Evolutionary conservation across 345 rosid species (phyloP), one percentile per base, ranked within the genome.

Genomic region (Eucalyptus caleyi): DNA sequence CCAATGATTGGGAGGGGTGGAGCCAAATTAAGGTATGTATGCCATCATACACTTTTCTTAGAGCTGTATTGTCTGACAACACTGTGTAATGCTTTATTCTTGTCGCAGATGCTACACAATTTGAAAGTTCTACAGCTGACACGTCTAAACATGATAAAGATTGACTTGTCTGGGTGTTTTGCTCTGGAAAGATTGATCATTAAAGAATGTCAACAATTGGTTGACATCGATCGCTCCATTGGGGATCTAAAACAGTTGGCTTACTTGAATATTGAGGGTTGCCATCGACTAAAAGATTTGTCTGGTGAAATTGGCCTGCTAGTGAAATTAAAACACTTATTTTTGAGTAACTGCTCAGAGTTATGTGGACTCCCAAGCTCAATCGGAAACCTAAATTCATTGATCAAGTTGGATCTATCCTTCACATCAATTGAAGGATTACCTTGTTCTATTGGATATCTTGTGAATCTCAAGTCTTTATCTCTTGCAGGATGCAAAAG

Each of bases 221-320:
- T 23, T 50, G 4, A 24, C 1, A 72, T 88, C 6, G 89, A 81
- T 50, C 16, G 51, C 26, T 80, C 89, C 32, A 37, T 88, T 2
- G 50, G 67, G 9, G 56, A 69, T 1, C 9, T 88, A 24, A 88
- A 80, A 23, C 44, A 2, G 4, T 23, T 88, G n/a, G 44, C 40
- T 37, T 81, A 24, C 45, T 53, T 88, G 67, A 19, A 6, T 15
- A 21, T 88, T 24, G 45, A 51, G 50, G 86, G 30, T 12, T 77
- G 69, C 40, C 1, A 5, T 2, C 16, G 1, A n/a, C 40, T 81
- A 13, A 4, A 13, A 9, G 0, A 42, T 16, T 3, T 88, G 3
- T 44, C 50, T 11, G 13, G 5, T 2, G 54, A 37, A 86, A 67
- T 67, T 16, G 89, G 69, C 10, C 37, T 21, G 23, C 47, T 88